phyloP scores from a whole-genome alignment of 2,329 filamentous ascomycete species.

The Zalaria sp. region DNA sequence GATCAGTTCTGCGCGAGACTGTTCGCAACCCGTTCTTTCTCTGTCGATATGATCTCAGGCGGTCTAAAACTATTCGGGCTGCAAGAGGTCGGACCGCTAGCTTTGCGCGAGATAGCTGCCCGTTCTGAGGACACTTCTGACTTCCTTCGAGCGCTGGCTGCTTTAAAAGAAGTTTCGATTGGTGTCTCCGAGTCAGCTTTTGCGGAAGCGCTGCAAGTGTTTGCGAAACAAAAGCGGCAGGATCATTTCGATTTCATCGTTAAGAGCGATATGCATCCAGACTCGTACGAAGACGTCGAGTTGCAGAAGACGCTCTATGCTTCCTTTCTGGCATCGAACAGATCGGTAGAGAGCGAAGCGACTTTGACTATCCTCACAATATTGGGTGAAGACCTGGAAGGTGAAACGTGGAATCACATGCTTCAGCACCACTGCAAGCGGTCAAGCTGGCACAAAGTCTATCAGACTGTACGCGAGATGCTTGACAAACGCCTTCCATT shows the following conservation, averaged over 20 bases:
- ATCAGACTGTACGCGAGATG: constrained; percentile 35
- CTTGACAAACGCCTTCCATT: constrained; percentile 27
- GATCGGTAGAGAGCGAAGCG: constrained; percentile 29
- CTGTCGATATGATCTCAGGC: constrained; percentile 56
- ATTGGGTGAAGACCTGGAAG: constrained; percentile 16
- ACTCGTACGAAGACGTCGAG: constrained; percentile 41
- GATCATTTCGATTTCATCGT: constrained; percentile 38
- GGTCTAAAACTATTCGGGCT: constrained; percentile 59
- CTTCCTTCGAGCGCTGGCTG: constrained; percentile 44
- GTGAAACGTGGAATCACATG: constrained; percentile 32
- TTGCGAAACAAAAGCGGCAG: constrained; percentile 44
- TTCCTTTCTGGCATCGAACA: constrained; percentile 33
- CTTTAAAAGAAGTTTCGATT: constrained; percentile 50
- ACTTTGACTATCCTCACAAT: constrained; percentile 39
- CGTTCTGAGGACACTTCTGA: constrained; percentile 43
- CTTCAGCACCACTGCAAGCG: constrained; percentile 25
- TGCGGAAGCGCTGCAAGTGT: constrained; percentile 47
- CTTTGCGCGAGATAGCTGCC: constrained; percentile 62
- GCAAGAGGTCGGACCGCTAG: constrained; percentile 56
- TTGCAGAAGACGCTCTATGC: constrained; percentile 41
- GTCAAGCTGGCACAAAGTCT: constrained; percentile 13
- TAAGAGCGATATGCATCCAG: constrained; percentile 49
- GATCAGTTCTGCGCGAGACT: constrained; percentile 64
- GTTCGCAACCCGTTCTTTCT: constrained; percentile 65
- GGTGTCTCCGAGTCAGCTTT: constrained; percentile 49